phyloP scores from a whole-genome alignment of 345 rosid species.

The Schrenkiella parvula region DNA sequence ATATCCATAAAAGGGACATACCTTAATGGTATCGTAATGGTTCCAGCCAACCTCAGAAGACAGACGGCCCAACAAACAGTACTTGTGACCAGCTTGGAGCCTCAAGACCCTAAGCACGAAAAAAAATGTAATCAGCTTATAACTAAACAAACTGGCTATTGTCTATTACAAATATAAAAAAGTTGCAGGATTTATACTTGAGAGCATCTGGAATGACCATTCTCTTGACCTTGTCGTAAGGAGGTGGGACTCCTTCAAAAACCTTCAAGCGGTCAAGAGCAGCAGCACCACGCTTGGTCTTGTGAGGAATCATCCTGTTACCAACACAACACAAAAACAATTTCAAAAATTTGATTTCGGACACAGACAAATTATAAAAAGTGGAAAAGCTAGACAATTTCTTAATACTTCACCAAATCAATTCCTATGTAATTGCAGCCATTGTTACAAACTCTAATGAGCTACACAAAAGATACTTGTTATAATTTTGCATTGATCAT shows the following conservation, averaged over 20 bases:
- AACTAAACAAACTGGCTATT: not conserved
- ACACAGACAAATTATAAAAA: too few species aligned
- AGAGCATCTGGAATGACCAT: slow-evolving; percentile 96
- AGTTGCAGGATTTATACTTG: slow-evolving; percentile 36
- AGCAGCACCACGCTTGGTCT: slow-evolving; percentile 83
- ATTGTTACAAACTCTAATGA: not conserved
- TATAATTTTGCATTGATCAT: not conserved
- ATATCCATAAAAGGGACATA: slow-evolving; percentile 18
- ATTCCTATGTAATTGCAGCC: not conserved
- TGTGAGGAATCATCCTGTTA: slow-evolving; percentile 77
- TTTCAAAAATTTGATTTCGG: too few species aligned
- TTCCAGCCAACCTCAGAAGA: slow-evolving; percentile 92
- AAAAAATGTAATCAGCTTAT: not conserved
- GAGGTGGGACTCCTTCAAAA: slow-evolving; percentile 77
- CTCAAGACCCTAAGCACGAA: slow-evolving; percentile 65
- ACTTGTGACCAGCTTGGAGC: slow-evolving; percentile 82
- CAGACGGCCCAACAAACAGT: slow-evolving; percentile 66
- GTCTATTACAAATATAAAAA: not conserved
- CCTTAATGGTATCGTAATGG: slow-evolving; percentile 80
- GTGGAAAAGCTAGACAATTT: too few species aligned
- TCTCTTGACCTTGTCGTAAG: slow-evolving; percentile 76
- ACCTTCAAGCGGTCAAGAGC: slow-evolving; percentile 77
- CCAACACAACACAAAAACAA: not conserved
- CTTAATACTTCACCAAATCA: too few species aligned
- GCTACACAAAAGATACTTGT: not conserved